Conservation (phyloP, 495 filamentous ascomycete genomes). For the Mytilinidion resinicola region DNA sequence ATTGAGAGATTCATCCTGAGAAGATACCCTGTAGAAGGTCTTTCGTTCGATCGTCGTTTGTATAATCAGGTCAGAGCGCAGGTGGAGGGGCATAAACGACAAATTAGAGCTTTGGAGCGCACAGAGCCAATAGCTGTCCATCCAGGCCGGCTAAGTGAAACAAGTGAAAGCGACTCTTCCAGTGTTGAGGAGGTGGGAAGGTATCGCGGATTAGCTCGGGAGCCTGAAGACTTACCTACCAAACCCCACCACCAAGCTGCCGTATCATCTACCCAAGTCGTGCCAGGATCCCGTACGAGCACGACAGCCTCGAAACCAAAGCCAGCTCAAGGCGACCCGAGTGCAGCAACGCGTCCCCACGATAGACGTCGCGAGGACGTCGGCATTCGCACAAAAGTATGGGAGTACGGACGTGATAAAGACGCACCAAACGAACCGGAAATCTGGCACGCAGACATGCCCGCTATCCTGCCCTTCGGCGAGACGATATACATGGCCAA, state of each 20-base stretch:
- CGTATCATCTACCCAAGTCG: too few relatives aligned
- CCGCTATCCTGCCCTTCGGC: constrained; percentile 18
- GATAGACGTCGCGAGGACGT: neutral
- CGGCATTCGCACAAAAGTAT: constrained; percentile 2
- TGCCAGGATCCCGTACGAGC: too few relatives aligned
- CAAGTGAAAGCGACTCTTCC: neutral
- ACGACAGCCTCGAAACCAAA: too few relatives aligned
- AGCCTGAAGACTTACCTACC: too few relatives aligned
- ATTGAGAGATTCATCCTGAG: constrained; percentile 15
- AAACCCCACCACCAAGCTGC: too few relatives aligned
- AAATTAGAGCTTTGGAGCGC: neutral
- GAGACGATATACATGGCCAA: constrained; percentile 18
- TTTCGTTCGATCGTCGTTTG: constrained; percentile 12
- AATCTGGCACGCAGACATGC: constrained; percentile 19
- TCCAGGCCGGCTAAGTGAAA: neutral
- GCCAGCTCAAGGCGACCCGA: too few relatives aligned
- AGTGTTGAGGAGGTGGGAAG: too few relatives aligned
- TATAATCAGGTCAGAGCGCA: constrained; percentile 7
- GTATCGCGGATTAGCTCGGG: too few relatives aligned
- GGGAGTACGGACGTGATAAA: constrained; percentile 7
- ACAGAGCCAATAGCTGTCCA: neutral
- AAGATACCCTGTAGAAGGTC: constrained; percentile 8
- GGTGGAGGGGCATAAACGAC: constrained; percentile 8
- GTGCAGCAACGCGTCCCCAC: neutral
- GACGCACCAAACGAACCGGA: constrained; percentile 20